Evolutionary conservation across 202 grass and related monocot species (phyloP), one percentile per base, ranked within the genome.

Genomic region (Miscanthus sacchariflorus): DNA sequence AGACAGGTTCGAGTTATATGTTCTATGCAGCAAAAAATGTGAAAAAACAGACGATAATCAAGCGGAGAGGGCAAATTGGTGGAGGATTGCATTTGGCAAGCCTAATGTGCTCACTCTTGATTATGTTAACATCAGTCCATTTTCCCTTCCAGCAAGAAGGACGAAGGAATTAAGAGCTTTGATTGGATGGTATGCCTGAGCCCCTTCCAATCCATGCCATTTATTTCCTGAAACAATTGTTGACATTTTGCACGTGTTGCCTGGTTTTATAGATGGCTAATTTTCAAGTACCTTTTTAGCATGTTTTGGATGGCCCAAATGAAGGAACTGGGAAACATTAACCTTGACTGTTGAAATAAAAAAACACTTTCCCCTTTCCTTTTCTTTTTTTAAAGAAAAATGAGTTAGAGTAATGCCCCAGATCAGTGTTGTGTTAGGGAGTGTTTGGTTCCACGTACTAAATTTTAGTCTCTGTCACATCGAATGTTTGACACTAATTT

Each of bases 141-240:
- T 95, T 87, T 97, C 93, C 78, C 87, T 97, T 75, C 89, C 90
- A 38, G 93, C 90, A 56, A 99, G 91, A 92, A 92, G 94, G 75
- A 99, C 94, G 0, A 95, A 96, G 69, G 97, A 99, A 50, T 80
- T 99, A 66, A 95, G 94, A 87, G 81, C 93, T 82, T 81, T 99
- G 87, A 92, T 82, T 83, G 94, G 94, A 91, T 97, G 94, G 94
- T 99, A 90, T 46, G 52, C 65, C 30, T 73, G 13, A 81, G 18
- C 36, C 19, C 40, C 30, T 61, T 80, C 52, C 43, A 76, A 24
- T 77, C n/a, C 24, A 52, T 72, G 2, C 24, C 77, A 38, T 73
- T 58, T 85, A 12, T 78, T 89, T 68, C 35, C 40, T 48, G 13
- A 65, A 44, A 44, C 70, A 49, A 27, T 25, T 7, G 2, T 77